Percentiles rank a stretch among this genome's conserved stretches.
Conservation (phyloP, 768 basidiomycete species). For the Tremella mesenterica region DNA sequence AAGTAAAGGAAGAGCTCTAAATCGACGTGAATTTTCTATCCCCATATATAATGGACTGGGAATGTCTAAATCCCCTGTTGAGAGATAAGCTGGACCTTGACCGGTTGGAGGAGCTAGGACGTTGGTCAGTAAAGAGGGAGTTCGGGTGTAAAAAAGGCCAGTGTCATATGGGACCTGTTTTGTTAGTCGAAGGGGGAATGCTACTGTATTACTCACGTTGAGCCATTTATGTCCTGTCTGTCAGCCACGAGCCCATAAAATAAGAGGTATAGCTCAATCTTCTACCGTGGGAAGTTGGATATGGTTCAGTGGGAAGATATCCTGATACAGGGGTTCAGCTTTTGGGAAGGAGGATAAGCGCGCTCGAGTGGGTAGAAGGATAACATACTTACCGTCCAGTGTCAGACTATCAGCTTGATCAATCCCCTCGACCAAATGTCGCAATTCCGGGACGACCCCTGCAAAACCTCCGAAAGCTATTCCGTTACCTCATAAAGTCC, state of each 20-base stretch:
- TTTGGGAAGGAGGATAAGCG: neutral
- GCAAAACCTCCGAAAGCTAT: conserved; percentile 49
- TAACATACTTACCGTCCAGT: conserved; percentile 45
- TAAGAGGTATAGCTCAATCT: neutral
- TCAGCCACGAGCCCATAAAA: neutral
- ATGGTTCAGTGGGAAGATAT: too few relatives aligned
- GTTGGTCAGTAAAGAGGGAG: conserved; percentile 25
- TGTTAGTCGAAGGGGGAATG: neutral
- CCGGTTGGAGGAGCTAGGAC: conserved; percentile 45
- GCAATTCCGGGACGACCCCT: conserved; percentile 42
- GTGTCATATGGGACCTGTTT: conserved; percentile 44
- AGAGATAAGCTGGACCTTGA: conserved; percentile 45
- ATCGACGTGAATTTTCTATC: conserved; percentile 48
- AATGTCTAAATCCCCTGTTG: conserved; percentile 8
- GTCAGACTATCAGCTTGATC: conserved; percentile 47
- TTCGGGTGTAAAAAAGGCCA: conserved; percentile 47
- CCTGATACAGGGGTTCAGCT: too few relatives aligned
- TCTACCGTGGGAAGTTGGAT: too few relatives aligned
- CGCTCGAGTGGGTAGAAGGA: too few relatives aligned
- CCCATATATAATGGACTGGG: conserved; percentile 45
- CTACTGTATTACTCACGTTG: conserved; percentile 43
- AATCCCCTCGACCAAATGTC: conserved; percentile 38
- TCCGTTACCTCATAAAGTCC: conserved; percentile 4
- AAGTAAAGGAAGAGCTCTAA: conserved; percentile 47
- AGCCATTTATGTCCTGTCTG: conserved; percentile 45